Evolutionary conservation across 1,284 basidiomycete genomes (phyloP), one percentile per base, ranked within the genome.

Genomic region (Waitea zeae): DNA sequence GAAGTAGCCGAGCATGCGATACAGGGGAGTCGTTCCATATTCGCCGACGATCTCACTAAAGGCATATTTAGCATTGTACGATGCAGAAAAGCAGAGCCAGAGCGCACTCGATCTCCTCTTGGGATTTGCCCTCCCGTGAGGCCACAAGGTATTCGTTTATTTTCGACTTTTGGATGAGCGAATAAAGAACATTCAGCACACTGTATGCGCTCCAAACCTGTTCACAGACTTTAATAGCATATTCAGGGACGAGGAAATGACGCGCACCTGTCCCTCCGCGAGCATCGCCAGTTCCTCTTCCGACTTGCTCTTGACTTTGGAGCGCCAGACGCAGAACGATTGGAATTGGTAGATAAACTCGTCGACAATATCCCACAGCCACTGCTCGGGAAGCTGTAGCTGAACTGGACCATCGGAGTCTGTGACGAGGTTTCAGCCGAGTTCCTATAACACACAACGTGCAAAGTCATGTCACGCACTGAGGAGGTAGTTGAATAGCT

Each of bases 311-410:
- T 81, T 79, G 22, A 78, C 71, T 50, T 84, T 84, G 28, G 82
- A 81, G 38, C 90, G 65, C 80, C 87, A 96, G 36, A 84, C 76
- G 46, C 89, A 81, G 60, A 96, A 96, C 15, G 83, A 83, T 54
- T 95, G 88, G 67, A 93, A 98, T 54, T 97, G 93, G 61, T 96
- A 98, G 47, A 97, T 95, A 57, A 98, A 98, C 52, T 97, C 93
- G 60, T 97, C 93, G 48, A 97, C 82, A 57, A 98, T 96, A 54
- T 98, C 93, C 87, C 92, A 97, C 4, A 98, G 61, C 93, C 93
- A 98, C 56, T 96, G 90, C 41, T 92, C 86, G 0, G 93, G 93
- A 12, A 97, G 72, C 46, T 93, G 80, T 36, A 97, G 75, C 12
- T 77, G 57, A 1, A 97, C 90, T 1, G 93, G 93, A 0, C 86